phyloP scores from a whole-genome alignment of 768 basidiomycete species.

The Boletellus ananas region DNA sequence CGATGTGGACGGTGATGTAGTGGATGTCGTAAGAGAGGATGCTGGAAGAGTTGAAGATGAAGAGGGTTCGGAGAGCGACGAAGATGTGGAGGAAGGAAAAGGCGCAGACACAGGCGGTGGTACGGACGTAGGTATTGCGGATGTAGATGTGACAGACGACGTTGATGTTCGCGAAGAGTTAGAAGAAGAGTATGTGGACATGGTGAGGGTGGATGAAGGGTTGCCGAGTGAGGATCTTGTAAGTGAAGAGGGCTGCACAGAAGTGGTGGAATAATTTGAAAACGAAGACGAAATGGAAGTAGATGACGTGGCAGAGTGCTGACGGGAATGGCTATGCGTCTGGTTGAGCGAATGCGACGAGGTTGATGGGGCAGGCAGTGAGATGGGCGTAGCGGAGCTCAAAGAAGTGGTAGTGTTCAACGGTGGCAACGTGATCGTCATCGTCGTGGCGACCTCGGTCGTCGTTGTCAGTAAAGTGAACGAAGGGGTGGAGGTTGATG shows the following conservation, averaged over 20 bases:
- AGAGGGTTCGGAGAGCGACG: background rate
- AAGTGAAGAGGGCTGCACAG: background rate
- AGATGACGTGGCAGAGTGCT: background rate
- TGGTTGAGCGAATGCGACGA: background rate
- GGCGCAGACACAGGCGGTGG: background rate
- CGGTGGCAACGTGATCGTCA: slow-evolving; percentile 9
- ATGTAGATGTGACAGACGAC: background rate
- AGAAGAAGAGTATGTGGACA: background rate
- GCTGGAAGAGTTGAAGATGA: background rate
- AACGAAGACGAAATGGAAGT: background rate
- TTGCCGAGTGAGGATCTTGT: background rate
- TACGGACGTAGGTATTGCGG: background rate
- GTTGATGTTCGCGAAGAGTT: background rate
- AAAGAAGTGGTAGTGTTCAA: background rate
- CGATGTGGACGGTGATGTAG: background rate
- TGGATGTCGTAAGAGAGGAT: background rate
- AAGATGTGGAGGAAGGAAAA: background rate
- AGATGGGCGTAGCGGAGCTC: background rate
- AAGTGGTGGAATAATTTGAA: background rate
- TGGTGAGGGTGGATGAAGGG: background rate
- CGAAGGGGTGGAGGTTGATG: background rate
- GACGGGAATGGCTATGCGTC: background rate
- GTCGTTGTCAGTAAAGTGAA: slow-evolving; percentile 2
- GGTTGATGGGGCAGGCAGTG: background rate
- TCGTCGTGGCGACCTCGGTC: slow-evolving; percentile 3